These are phyloP conservation scores for Monarda citriodora DNA, from an alignment of 305 asterid genomes.

Conservation along the genomic window DNA sequence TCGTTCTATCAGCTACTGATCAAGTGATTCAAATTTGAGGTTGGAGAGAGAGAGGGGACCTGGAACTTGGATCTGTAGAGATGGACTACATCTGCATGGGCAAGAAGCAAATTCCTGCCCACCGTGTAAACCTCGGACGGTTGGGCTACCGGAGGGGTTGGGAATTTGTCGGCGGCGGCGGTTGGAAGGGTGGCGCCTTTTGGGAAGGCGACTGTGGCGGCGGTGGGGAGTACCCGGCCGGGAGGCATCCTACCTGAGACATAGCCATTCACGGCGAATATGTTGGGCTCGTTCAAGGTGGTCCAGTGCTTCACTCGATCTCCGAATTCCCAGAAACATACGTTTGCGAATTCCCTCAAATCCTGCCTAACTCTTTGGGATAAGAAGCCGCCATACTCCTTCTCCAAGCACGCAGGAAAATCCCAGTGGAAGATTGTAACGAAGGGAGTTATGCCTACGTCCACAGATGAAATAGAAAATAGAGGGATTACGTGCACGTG, in stretches of 20 bases:
- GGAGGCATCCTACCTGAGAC: constrained; percentile 6
- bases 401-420: constrained; percentile 11
- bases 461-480: too few species aligned
- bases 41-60: background rate
- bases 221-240: background rate
- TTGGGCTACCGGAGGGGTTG: background rate
- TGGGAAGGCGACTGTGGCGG: too few species aligned
- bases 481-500: too few species aligned
- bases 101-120: constrained; percentile 10
- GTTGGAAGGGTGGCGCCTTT: background rate
- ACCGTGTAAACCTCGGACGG: constrained; percentile 12
- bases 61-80: constrained; percentile 15
- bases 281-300: constrained; percentile 37
- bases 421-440: constrained; percentile 21
- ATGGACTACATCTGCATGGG: constrained; percentile 12
- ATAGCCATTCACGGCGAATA: constrained; percentile 17
- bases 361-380: constrained; percentile 20
- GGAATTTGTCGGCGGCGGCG: background rate
- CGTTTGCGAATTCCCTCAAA: constrained; percentile 24
- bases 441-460: constrained; percentile 18
- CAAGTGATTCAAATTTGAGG: background rate
- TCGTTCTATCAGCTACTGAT: too few species aligned
- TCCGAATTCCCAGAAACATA: constrained; percentile 44
- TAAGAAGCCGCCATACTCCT: constrained; percentile 23
- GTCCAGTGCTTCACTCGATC: constrained; percentile 41